Conservation (phyloP, 345 rosid genomes). For the Xanthoceras sorbifolium region DNA sequence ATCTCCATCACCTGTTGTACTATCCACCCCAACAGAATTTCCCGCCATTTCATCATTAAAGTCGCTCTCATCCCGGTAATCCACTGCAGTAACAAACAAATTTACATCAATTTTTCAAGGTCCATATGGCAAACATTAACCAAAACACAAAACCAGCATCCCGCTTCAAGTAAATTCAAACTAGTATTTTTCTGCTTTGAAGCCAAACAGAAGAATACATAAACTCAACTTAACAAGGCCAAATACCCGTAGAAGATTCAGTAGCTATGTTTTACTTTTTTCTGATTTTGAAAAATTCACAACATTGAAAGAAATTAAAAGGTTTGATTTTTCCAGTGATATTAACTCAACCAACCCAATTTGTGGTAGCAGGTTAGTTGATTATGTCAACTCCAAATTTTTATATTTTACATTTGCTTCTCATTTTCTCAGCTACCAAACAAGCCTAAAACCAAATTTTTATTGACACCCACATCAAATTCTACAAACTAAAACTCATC, state of each 20-base stretch:
- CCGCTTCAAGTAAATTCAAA: background rate
- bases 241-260: background rate
- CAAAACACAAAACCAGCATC: background rate
- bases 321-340: background rate
- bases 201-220: background rate
- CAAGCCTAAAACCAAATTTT: slow-evolving; percentile 9
- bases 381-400: background rate
- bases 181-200: background rate
- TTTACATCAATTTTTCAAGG: slow-evolving; percentile 6
- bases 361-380: background rate
- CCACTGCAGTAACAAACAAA: slow-evolving; percentile 62
- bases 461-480: background rate
- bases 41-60: slow-evolving; percentile 44
- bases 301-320: background rate
- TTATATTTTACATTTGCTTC: slow-evolving; percentile 1
- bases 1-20: slow-evolving; percentile 42
- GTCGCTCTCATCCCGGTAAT: slow-evolving; percentile 59
- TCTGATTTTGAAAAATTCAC: background rate
- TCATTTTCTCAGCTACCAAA: slow-evolving; percentile 16
- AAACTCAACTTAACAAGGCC: background rate
- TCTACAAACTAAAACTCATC: background rate
- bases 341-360: background rate
- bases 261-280: no score
- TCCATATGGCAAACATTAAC: background rate
- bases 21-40: slow-evolving; percentile 46